Percentiles rank a stretch among this genome's conserved stretches.
phyloP scores from a whole-genome alignment of 2,329 filamentous ascomycete species.

The Penicillium palitans region DNA sequence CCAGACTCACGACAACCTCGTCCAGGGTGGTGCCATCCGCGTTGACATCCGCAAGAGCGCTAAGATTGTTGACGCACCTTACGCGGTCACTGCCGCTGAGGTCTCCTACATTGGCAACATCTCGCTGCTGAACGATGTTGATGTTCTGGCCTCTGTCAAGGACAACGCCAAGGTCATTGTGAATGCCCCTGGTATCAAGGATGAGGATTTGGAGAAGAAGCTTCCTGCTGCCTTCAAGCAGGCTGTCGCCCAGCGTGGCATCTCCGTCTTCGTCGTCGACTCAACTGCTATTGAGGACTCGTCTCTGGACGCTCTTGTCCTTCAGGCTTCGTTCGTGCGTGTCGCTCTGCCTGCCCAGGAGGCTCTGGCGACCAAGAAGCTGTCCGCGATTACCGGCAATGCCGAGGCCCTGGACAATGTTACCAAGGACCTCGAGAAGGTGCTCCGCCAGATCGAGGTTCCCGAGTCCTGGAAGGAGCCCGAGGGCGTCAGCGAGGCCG shows the following conservation, averaged over 20 bases:
- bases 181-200: conserved; percentile 75
- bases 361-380: conserved; percentile 63
- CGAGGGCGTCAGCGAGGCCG: conserved; percentile 47
- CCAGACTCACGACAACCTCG: conserved; percentile 61
- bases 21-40: conserved; percentile 74
- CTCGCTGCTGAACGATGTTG: conserved; percentile 75
- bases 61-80: conserved; percentile 81
- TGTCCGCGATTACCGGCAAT: conserved; percentile 61
- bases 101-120: conserved; percentile 76
- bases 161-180: conserved; percentile 71
- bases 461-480: conserved; percentile 77
- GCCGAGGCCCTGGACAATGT: conserved; percentile 63
- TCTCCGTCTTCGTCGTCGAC: conserved; percentile 76
- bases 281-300: conserved; percentile 66
- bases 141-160: conserved; percentile 70
- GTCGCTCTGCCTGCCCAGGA: conserved; percentile 68
- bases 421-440: conserved; percentile 61
- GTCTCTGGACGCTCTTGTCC: conserved; percentile 66
- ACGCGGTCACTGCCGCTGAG: conserved; percentile 76
- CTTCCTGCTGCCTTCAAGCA: conserved; percentile 71
- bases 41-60: conserved; percentile 82
- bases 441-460: conserved; percentile 71
- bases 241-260: conserved; percentile 66
- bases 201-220: conserved; percentile 86
- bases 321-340: conserved; percentile 81